Conservation (phyloP, 257 asterid species). For the Buddleja alternifolia region DNA sequence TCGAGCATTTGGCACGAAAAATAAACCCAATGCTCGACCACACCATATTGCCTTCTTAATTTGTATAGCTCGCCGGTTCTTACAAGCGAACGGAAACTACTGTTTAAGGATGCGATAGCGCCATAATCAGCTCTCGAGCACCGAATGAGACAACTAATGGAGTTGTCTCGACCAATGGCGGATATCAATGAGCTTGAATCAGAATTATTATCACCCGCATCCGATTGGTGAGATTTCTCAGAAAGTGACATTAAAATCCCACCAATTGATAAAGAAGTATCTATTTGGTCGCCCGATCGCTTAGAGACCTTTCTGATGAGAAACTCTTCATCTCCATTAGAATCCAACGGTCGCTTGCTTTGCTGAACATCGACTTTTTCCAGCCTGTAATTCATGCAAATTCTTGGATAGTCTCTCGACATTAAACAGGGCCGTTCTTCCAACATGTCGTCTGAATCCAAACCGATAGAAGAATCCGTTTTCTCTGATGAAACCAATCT, state of each 20-base stretch:
- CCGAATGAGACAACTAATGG: constrained; percentile 53
- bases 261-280: constrained; percentile 37
- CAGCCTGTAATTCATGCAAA: constrained; percentile 54
- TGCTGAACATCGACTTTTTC: constrained; percentile 50
- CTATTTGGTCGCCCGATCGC: constrained; percentile 37
- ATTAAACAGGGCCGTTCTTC: constrained; percentile 76
- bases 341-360: constrained; percentile 62
- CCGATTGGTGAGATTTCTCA: constrained; percentile 34
- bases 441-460: constrained; percentile 65
- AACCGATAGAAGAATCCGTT: constrained; percentile 35
- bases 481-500: constrained; percentile 25
- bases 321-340: constrained; percentile 44
- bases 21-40: constrained; percentile 81
- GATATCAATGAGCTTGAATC: constrained; percentile 52
- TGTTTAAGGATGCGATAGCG: constrained; percentile 48
- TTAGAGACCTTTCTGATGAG: constrained; percentile 48
- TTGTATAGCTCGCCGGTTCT: constrained; percentile 54
- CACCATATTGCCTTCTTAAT: constrained; percentile 45
- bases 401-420: constrained; percentile 60
- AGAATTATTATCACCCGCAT: constrained; percentile 43
- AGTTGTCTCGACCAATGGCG: constrained; percentile 56
- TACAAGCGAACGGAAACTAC: constrained; percentile 62
- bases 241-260: constrained; percentile 17
- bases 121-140: constrained; percentile 78
- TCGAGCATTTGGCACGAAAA: constrained; percentile 60